Evolutionary conservation across 352 stramenopile species (phyloP).

Genomic region (Saprolegnia parasitica): DNA sequence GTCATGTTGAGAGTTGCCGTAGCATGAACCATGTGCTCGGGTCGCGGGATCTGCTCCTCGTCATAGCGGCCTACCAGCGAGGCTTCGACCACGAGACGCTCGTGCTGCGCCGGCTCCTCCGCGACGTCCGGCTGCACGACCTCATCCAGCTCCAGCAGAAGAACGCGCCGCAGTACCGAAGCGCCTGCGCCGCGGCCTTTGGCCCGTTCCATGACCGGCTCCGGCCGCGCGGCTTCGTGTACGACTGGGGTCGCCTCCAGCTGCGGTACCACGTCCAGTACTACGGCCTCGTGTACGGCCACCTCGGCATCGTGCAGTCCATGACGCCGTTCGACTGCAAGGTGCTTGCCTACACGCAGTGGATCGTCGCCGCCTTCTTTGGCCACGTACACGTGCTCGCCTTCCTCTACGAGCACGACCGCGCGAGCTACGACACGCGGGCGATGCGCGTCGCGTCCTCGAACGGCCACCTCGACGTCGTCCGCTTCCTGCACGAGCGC

Average conservation of each 20-base stretch:
- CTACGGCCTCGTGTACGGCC: conserved; percentile 10
- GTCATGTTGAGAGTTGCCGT: background rate
- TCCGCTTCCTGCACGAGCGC: conserved; percentile 15
- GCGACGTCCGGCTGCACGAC: background rate
- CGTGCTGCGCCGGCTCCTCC: background rate
- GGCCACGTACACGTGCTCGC: background rate
- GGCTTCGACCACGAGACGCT: conserved; percentile 7
- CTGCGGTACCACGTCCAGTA: background rate
- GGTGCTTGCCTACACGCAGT: background rate
- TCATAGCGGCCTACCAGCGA: background rate
- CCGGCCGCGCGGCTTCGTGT: background rate
- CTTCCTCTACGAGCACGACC: conserved; percentile 4
- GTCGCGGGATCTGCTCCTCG: background rate
- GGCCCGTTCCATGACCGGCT: background rate
- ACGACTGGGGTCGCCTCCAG: conserved; percentile 1
- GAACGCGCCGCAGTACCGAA: background rate
- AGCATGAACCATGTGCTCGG: conserved; percentile 7
- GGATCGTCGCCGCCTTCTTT: conserved; percentile 7
- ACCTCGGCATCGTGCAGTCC: background rate
- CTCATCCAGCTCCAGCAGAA: conserved; percentile 7
- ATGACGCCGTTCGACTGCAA: background rate
- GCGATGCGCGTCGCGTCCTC: conserved; percentile 20
- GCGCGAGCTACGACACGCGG: background rate
- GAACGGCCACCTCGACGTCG: conserved; percentile 21
- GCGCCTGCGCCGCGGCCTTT: background rate